These are phyloP conservation scores for Spathaspora hagerdaliae DNA, from an alignment of 805 yeast genomes.

Conservation along the genomic window DNA sequence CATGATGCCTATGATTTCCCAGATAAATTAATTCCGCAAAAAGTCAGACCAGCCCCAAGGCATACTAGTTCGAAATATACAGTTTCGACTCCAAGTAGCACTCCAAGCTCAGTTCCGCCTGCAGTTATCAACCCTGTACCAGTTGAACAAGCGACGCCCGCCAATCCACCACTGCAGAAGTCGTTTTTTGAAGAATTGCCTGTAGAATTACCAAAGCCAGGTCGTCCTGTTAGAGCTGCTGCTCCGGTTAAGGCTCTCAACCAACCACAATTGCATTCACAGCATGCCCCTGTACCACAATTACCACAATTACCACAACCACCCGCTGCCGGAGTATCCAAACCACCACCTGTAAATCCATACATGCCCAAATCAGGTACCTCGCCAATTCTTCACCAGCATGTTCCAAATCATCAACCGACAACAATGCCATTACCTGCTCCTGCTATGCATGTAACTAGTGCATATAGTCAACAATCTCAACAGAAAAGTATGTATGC, in stretches of 20 bases:
- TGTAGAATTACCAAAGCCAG: constrained; percentile 23
- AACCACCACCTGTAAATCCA: constrained; percentile 25
- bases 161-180: constrained; percentile 14
- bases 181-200: constrained; percentile 63
- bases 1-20: constrained; percentile 82
- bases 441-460: neutral
- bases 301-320: constrained; percentile 13
- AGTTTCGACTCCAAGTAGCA: neutral
- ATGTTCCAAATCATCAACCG: constrained; percentile 2
- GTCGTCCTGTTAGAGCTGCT: constrained; percentile 23
- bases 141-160: neutral
- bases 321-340: constrained; percentile 7
- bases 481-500: constrained; percentile 1
- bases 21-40: constrained; percentile 43
- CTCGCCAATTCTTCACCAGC: constrained; percentile 9
- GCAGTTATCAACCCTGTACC: constrained; percentile 2
- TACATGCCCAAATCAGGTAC: constrained; percentile 16
- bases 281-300: constrained; percentile 12
- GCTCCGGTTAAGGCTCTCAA: constrained; percentile 15
- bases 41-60: constrained; percentile 37
- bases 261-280: constrained; percentile 14
- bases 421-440: constrained; percentile 5
- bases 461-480: neutral
- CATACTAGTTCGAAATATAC: constrained; percentile 17
- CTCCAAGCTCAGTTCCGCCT: neutral